phyloP scores from a whole-genome alignment of 108 stramenopile genomes.

The Pseudonitzschia multistriata region DNA sequence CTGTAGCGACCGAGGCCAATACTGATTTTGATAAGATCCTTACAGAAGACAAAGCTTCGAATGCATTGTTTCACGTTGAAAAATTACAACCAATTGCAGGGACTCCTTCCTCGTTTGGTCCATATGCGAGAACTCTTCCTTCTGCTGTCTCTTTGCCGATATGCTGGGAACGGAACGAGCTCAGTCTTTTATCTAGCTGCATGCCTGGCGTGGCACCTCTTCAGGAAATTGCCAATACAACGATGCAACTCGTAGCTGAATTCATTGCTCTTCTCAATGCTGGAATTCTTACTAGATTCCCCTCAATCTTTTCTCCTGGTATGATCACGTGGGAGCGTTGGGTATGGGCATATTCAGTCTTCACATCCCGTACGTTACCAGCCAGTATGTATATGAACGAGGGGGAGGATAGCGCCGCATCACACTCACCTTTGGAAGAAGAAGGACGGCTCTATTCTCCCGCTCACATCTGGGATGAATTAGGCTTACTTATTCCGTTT shows the following conservation, averaged over 20 bases:
- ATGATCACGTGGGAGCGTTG: constrained; percentile 88
- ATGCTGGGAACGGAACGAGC: constrained; percentile 86
- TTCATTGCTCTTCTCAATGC: constrained; percentile 75
- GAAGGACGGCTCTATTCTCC: constrained; percentile 50
- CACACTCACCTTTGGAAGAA: constrained; percentile 22
- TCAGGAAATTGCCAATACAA: constrained; percentile 74
- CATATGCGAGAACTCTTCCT: constrained; percentile 85
- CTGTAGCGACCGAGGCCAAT: constrained; percentile 29
- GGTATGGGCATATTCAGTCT: constrained; percentile 85
- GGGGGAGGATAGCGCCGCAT: constrained; percentile 34
- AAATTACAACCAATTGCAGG: constrained; percentile 17
- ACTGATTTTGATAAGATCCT: constrained; percentile 18
- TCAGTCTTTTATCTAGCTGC: constrained; percentile 75
- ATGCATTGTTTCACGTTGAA: constrained; percentile 29
- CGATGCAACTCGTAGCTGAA: constrained; percentile 67
- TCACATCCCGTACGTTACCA: constrained; percentile 66
- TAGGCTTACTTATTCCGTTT: constrained; percentile 82
- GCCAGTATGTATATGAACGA: constrained; percentile 52
- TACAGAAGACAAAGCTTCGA: constrained; percentile 27
- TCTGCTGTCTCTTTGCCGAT: constrained; percentile 74
- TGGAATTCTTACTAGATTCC: constrained; percentile 67
- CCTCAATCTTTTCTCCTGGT: constrained; percentile 64
- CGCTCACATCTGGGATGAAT: constrained; percentile 66
- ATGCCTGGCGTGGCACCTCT: constrained; percentile 69
- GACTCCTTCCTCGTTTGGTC: constrained; percentile 66